Percentiles rank a stretch among this genome's conserved stretches.
phyloP scores from a whole-genome alignment of 139 green algal species.

The Chlorella ohadii region DNA sequence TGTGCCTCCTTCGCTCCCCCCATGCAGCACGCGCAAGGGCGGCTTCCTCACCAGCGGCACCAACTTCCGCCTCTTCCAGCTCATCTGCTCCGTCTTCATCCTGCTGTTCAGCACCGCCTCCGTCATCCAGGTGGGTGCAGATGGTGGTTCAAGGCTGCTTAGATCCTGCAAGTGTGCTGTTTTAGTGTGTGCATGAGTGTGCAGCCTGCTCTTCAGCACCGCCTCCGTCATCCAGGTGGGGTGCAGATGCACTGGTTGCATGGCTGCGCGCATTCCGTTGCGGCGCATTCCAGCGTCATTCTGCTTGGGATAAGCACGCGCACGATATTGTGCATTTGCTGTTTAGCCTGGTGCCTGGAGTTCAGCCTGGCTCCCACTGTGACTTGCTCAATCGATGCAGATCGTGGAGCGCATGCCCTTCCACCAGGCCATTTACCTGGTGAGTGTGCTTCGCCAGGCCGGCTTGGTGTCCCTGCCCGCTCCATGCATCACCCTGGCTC shows the following conservation, averaged over 20 bases:
- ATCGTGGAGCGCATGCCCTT: slow-evolving; percentile 79
- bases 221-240: slow-evolving; percentile 39
- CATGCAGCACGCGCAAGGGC: slow-evolving; percentile 42
- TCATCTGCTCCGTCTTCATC: slow-evolving; percentile 74
- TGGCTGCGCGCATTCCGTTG: no score
- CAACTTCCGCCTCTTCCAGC: slow-evolving; percentile 77
- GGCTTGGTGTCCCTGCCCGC: no score
- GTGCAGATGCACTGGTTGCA: no score
- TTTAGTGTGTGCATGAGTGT: no score
- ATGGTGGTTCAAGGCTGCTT: no score
- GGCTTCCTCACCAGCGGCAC: slow-evolving; percentile 61
- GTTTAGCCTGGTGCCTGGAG: no score
- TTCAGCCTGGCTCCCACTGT: no score
- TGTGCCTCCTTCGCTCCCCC: neutral
- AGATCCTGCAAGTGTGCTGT: no score
- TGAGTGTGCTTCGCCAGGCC: slow-evolving; percentile 34
- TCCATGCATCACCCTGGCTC: no score
- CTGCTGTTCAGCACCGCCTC: slow-evolving; percentile 69
- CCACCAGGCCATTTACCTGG: slow-evolving; percentile 86
- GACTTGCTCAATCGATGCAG: slow-evolving; percentile 28
- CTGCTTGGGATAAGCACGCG: no score
- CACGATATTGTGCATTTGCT: no score
- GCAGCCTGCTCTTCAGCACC: slow-evolving; percentile 75
- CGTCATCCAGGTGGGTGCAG: slow-evolving; percentile 28
- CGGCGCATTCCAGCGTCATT: no score